Evolutionary conservation across 108 stramenopile species (phyloP).

Genomic region (Pseudonitzschia multiseries): DNA sequence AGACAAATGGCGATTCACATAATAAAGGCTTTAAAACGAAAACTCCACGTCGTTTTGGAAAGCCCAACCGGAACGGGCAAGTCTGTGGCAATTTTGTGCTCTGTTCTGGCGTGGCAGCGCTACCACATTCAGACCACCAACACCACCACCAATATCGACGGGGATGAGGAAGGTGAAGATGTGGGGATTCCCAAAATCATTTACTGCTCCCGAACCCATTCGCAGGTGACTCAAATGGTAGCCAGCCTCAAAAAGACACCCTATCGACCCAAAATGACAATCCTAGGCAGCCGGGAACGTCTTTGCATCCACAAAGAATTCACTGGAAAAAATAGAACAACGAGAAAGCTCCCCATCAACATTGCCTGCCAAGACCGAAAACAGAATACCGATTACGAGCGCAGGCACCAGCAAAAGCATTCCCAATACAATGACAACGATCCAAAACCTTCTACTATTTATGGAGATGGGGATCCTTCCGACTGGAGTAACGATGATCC

Average conservation of each 20-base stretch:
- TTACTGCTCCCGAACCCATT: slow-evolving; percentile 93
- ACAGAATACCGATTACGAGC: slow-evolving; percentile 51
- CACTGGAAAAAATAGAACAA: slow-evolving; percentile 14
- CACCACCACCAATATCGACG: not conserved
- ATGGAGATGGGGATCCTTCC: slow-evolving; percentile 11
- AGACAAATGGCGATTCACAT: slow-evolving; percentile 79
- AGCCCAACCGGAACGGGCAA: slow-evolving; percentile 84
- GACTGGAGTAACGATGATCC: not conserved
- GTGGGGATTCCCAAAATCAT: slow-evolving; percentile 55
- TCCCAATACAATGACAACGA: slow-evolving; percentile 57
- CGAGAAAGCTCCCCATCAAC: slow-evolving; percentile 41
- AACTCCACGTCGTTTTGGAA: slow-evolving; percentile 72
- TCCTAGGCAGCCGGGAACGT: slow-evolving; percentile 89
- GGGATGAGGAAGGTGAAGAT: not conserved
- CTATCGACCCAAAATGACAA: slow-evolving; percentile 85
- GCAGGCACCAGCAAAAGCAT: slow-evolving; percentile 35
- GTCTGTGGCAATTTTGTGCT: slow-evolving; percentile 73
- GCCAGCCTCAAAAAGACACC: slow-evolving; percentile 84
- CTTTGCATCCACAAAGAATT: slow-evolving; percentile 67
- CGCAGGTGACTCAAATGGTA: slow-evolving; percentile 93
- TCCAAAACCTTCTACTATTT: slow-evolving; percentile 31
- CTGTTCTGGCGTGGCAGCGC: slow-evolving; percentile 75
- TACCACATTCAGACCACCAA: slow-evolving; percentile 26
- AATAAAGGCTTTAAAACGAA: slow-evolving; percentile 63
- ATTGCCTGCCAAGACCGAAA: slow-evolving; percentile 56